phyloP scores from a whole-genome alignment of 2,329 filamentous ascomycete species.

The Phialophora expanda region DNA sequence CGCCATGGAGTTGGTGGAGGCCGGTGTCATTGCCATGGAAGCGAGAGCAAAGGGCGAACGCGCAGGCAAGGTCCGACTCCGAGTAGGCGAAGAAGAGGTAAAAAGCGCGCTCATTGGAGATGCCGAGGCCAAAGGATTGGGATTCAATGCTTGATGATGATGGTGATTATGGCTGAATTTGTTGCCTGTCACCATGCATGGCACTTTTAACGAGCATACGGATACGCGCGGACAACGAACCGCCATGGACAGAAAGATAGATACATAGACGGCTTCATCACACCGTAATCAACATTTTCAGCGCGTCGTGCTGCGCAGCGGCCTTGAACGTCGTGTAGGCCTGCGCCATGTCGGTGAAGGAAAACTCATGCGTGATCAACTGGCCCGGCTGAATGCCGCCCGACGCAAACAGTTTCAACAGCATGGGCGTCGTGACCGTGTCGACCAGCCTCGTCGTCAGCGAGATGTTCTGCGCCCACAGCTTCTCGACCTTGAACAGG shows the following conservation, averaged over 20 bases:
- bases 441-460: constrained; percentile 57
- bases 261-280: constrained; percentile 12
- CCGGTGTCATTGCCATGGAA: constrained; percentile 86
- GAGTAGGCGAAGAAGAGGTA: constrained; percentile 89
- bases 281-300: constrained; percentile 52
- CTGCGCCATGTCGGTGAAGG: constrained; percentile 50
- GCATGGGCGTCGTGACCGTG: constrained; percentile 55
- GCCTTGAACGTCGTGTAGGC: constrained; percentile 54
- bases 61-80: constrained; percentile 82
- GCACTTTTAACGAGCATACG: neutral
- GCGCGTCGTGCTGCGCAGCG: constrained; percentile 50
- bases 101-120: constrained; percentile 87
- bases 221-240: neutral
- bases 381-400: constrained; percentile 51
- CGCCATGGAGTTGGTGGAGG: constrained; percentile 81
- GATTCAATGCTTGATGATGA: constrained; percentile 53
- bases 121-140: constrained; percentile 79
- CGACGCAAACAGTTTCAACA: constrained; percentile 54
- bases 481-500: constrained; percentile 57
- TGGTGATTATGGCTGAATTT: neutral
- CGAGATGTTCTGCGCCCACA: constrained; percentile 63
- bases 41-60: constrained; percentile 75
- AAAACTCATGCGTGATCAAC: constrained; percentile 56
- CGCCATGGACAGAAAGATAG: neutral
- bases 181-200: constrained; percentile 1